phyloP scores from a whole-genome alignment of 441 rosid species.

The Populus tomentosa region DNA sequence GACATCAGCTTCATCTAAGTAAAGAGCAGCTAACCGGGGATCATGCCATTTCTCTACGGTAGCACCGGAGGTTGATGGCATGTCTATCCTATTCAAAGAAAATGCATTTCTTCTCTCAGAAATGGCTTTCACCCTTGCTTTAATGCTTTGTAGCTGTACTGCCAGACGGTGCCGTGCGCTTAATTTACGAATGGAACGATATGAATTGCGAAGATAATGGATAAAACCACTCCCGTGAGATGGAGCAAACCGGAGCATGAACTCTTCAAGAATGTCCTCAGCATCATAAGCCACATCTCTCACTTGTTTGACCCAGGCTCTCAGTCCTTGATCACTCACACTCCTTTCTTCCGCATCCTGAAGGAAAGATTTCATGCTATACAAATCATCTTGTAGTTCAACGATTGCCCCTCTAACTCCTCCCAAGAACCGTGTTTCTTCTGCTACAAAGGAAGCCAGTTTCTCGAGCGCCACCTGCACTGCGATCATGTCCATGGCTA shows the following conservation, averaged over 20 bases:
- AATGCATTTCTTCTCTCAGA: no score
- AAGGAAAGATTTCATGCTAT: conserved; percentile 29
- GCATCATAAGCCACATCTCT: conserved; percentile 3
- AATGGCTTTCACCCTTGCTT: no score
- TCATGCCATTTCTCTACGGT: neutral
- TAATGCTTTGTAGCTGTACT: no score
- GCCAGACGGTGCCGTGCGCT: conserved; percentile 19
- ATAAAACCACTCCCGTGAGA: neutral
- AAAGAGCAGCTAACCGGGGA: conserved; percentile 14
- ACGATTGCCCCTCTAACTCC: conserved; percentile 27
- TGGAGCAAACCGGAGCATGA: conserved; percentile 1
- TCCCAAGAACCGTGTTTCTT: conserved; percentile 3
- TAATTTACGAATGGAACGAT: conserved; percentile 18
- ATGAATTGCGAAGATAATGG: conserved; percentile 7
- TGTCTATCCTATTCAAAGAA: neutral
- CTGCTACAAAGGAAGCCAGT: conserved; percentile 18
- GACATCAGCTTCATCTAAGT: neutral
- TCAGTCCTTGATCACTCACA: conserved; percentile 17
- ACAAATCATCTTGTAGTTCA: conserved; percentile 21
- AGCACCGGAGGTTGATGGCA: no score
- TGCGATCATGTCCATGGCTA: no score
- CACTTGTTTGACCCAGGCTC: conserved; percentile 39
- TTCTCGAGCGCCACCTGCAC: conserved; percentile 14
- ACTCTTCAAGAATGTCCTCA: conserved; percentile 35
- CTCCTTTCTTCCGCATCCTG: conserved; percentile 32